Evolutionary conservation across 345 rosid genomes (phyloP).

Genomic region (Bruguiera sexangula): DNA sequence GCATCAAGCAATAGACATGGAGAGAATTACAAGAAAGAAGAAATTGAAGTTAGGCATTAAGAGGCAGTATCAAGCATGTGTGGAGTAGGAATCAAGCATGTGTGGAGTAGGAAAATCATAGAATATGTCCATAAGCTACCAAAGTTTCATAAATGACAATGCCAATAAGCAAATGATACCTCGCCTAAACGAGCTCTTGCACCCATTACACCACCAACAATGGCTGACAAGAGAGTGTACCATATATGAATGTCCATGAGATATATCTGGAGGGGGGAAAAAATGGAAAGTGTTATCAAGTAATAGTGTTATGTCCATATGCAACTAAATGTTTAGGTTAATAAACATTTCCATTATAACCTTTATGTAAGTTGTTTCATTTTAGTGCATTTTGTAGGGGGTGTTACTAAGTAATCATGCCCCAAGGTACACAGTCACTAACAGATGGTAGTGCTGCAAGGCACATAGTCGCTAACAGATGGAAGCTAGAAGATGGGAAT

Average conservation of each 20-base stretch:
- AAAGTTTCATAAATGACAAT: not conserved
- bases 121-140: not conserved
- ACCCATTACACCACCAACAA: slow-evolving; percentile 98
- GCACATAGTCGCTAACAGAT: too few relatives aligned
- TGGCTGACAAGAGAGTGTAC: slow-evolving; percentile 89
- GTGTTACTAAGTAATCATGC: too few relatives aligned
- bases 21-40: slow-evolving; percentile 3
- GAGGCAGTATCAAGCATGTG: not conserved
- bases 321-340: not conserved
- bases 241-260: slow-evolving; percentile 94
- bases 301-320: not conserved
- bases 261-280: slow-evolving; percentile 57
- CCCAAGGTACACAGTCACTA: too few relatives aligned
- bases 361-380: too few relatives aligned
- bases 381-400: too few relatives aligned
- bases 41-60: slow-evolving; percentile 10
- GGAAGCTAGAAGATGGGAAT: too few relatives aligned
- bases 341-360: too few relatives aligned
- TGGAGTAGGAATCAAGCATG: not conserved
- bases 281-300: not conserved
- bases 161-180: slow-evolving; percentile 39
- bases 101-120: not conserved
- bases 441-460: too few relatives aligned
- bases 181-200: slow-evolving; percentile 97
- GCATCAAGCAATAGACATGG: slow-evolving; percentile 15